phyloP scores from a whole-genome alignment of 1,139 yeast genomes.

The Lodderomyces parapsilosis region DNA sequence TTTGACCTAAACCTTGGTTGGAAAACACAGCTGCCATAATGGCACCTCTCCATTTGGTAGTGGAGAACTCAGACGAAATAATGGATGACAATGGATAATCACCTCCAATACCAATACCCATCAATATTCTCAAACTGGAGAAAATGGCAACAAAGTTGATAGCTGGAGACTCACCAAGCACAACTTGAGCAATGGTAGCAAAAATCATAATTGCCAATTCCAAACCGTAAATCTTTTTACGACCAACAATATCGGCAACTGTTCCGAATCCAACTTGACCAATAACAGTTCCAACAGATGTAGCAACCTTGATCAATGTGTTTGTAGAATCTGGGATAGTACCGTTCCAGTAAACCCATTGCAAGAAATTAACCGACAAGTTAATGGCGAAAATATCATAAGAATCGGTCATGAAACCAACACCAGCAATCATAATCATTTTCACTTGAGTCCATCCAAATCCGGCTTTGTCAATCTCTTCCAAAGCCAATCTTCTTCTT shows the following conservation, averaged over 20 bases:
- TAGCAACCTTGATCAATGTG: slow-evolving; percentile 79
- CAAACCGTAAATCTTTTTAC: slow-evolving; percentile 83
- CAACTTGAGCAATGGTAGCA: slow-evolving; percentile 78
- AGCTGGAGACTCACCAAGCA: slow-evolving; percentile 67
- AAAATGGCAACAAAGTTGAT: slow-evolving; percentile 70
- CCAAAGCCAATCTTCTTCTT: slow-evolving; percentile 86
- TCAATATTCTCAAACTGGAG: slow-evolving; percentile 72
- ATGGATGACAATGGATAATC: slow-evolving; percentile 97
- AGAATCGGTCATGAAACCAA: slow-evolving; percentile 90
- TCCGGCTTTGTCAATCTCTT: slow-evolving; percentile 79
- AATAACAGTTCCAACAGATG: slow-evolving; percentile 90
- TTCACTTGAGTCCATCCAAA: slow-evolving; percentile 89
- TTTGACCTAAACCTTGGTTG: slow-evolving; percentile 91
- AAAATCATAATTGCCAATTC: slow-evolving; percentile 81
- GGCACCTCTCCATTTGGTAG: slow-evolving; percentile 96
- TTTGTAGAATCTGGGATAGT: slow-evolving; percentile 64
- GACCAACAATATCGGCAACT: slow-evolving; percentile 81
- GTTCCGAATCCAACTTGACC: slow-evolving; percentile 90
- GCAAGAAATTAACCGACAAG: slow-evolving; percentile 73
- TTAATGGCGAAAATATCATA: slow-evolving; percentile 90
- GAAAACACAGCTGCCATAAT: slow-evolving; percentile 93
- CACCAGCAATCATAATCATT: slow-evolving; percentile 89
- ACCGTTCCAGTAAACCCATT: slow-evolving; percentile 67
- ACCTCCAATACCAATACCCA: slow-evolving; percentile 99
- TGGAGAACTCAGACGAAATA: slow-evolving; percentile 83